These are phyloP conservation scores for Leptomonas pyrrhocoris DNA, from an alignment of 208 protist genomes.

Conservation along the genomic window DNA sequence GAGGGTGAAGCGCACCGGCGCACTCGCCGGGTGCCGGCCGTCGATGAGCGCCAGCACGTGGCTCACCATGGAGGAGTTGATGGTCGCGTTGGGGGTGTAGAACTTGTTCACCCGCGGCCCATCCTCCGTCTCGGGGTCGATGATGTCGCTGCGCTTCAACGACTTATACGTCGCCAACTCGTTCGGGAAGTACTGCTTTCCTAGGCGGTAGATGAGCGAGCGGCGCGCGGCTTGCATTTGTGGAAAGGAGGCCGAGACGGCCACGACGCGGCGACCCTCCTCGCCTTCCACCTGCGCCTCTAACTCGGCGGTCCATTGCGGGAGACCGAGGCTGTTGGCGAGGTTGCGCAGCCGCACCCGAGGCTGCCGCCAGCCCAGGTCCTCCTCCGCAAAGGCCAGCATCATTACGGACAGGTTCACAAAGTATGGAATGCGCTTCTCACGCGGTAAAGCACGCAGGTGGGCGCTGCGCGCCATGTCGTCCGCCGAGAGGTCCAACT, in stretches of 20 bases:
- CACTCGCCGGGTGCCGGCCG: slow-evolving; percentile 43
- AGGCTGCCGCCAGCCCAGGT: slow-evolving; percentile 85
- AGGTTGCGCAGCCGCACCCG: slow-evolving; percentile 81
- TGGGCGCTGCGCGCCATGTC: slow-evolving; percentile 61
- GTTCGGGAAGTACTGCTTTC: slow-evolving; percentile 79
- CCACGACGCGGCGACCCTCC: slow-evolving; percentile 71
- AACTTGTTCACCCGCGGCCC: slow-evolving; percentile 32
- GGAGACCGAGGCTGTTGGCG: slow-evolving; percentile 63
- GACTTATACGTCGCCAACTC: slow-evolving; percentile 69
- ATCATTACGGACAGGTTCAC: slow-evolving; percentile 68
- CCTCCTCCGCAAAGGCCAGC: slow-evolving; percentile 79
- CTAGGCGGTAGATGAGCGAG: slow-evolving; percentile 76
- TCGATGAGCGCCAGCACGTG: slow-evolving; percentile 76
- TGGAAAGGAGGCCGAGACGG: slow-evolving; percentile 65
- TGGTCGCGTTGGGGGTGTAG: slow-evolving; percentile 43
- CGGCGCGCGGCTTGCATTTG: slow-evolving; percentile 64
- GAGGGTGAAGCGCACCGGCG: slow-evolving; percentile 50
- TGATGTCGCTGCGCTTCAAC: slow-evolving; percentile 57
- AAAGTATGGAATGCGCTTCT: slow-evolving; percentile 87
- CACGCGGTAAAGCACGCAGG: slow-evolving; percentile 78
- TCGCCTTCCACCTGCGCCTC: slow-evolving; percentile 81
- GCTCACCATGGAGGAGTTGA: slow-evolving; percentile 51
- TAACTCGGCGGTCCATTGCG: slow-evolving; percentile 89
- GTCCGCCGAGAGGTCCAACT: slow-evolving; percentile 81
- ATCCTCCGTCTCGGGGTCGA: slow-evolving; percentile 48